phyloP scores from a whole-genome alignment of 148 eudicot genomes.

The Spergularia marina region DNA sequence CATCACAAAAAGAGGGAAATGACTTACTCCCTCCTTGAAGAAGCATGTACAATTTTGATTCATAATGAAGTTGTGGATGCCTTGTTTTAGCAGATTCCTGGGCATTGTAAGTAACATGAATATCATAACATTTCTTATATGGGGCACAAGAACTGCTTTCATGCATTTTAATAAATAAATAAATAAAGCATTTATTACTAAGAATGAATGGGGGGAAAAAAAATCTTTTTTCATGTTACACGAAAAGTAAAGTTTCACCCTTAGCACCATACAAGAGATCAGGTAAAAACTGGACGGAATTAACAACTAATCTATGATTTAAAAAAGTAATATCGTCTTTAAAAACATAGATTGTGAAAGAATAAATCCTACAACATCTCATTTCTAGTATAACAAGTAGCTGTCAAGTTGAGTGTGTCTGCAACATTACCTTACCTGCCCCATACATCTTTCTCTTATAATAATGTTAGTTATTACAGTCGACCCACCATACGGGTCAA shows the following conservation, averaged over 20 bases:
- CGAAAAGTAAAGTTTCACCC: background rate
- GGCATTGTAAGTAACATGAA: background rate
- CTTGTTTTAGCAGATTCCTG: constrained; percentile 55
- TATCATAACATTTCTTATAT: background rate
- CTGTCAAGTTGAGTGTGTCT: too few species aligned
- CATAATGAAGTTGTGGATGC: constrained; percentile 60
- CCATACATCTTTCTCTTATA: too few species aligned
- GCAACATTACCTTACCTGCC: too few species aligned
- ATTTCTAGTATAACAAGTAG: too few species aligned
- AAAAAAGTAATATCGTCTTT: too few species aligned
- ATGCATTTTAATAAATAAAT: background rate
- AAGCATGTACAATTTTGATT: constrained; percentile 53
- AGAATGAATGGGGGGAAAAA: background rate
- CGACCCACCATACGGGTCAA: too few species aligned
- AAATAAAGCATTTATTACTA: background rate
- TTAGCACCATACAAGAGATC: too few species aligned
- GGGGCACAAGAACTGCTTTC: background rate
- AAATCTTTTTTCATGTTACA: background rate
- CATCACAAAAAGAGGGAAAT: background rate
- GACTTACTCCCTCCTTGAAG: constrained; percentile 62
- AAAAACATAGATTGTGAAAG: too few species aligned
- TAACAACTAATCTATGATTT: too few species aligned
- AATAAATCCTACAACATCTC: too few species aligned
- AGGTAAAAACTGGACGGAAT: too few species aligned
- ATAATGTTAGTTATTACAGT: too few species aligned